A percentile compares a stretch with the other conserved stretches of the same genome.
Evolutionary conservation across 2,329 filamentous ascomycete genomes (phyloP).

Genomic region (Diplodia corticola): DNA sequence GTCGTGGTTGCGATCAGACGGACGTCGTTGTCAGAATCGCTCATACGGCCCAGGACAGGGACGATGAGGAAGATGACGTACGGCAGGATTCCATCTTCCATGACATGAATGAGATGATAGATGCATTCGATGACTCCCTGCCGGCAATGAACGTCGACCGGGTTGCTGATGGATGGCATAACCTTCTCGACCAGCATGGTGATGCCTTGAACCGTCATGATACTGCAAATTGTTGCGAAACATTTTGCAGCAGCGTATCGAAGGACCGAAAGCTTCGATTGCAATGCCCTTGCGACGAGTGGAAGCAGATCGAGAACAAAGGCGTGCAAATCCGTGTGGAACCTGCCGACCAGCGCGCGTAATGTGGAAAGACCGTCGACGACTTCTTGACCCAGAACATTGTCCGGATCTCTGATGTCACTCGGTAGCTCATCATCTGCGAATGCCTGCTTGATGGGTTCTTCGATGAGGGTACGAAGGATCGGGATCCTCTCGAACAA

Average conservation of each 20-base stretch:
- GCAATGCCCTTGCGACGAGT: conserved; percentile 81
- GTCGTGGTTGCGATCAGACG: conserved; percentile 93
- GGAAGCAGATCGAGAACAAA: conserved; percentile 85
- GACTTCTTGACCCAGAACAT: conserved; percentile 82
- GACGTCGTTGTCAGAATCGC: conserved; percentile 94
- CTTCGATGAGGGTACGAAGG: conserved; percentile 76
- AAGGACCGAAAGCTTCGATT: conserved; percentile 86
- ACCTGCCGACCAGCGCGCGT: conserved; percentile 87
- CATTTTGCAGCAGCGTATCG: conserved; percentile 97
- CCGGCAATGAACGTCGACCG: conserved; percentile 80
- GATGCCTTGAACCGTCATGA: conserved; percentile 93
- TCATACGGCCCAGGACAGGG: conserved; percentile 95
- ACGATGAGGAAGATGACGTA: conserved; percentile 99
- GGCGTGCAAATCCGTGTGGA: conserved; percentile 70
- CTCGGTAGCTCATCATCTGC: conserved; percentile 65
- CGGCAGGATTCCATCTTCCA: conserved; percentile 93
- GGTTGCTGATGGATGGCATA: conserved; percentile 86
- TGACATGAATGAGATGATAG: conserved; percentile 95
- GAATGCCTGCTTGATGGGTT: conserved; percentile 75
- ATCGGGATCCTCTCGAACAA: conserved; percentile 85
- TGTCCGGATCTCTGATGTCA: conserved; percentile 71
- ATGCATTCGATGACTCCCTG: conserved; percentile 94
- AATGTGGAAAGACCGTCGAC: conserved; percentile 93
- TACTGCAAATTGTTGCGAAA: conserved; percentile 93
- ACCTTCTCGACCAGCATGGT: conserved; percentile 93